Conservation (phyloP, 2,329 filamentous ascomycete genomes). For the Keithomyces neogunnii region DNA sequence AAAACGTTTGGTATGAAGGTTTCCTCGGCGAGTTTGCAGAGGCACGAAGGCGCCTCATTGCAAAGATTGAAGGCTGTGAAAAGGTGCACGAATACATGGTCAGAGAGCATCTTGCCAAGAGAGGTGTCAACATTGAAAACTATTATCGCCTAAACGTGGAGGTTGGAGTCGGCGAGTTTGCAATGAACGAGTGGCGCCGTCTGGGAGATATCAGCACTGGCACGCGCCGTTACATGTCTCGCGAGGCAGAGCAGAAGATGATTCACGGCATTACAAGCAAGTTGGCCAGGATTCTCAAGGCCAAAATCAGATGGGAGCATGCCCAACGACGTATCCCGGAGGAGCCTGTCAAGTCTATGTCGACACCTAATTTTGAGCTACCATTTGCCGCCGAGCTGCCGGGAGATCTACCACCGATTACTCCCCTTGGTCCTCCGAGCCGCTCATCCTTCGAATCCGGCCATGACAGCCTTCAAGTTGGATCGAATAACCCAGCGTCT, state of each 20-base stretch:
- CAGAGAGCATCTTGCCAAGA: constrained; percentile 64
- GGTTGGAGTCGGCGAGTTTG: constrained; percentile 91
- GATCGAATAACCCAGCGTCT: constrained; percentile 28
- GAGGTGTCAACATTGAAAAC: constrained; percentile 76
- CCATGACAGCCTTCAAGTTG: constrained; percentile 37
- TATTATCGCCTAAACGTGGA: constrained; percentile 98
- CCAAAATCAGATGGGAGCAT: constrained; percentile 59
- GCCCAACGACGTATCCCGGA: constrained; percentile 30
- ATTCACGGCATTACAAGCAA: constrained; percentile 70
- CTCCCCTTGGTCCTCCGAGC: constrained; percentile 30
- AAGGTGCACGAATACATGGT: constrained; percentile 81
- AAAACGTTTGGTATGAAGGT: constrained; percentile 84
- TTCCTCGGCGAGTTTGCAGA: constrained; percentile 92
- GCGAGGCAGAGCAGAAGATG: constrained; percentile 66
- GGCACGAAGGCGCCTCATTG: constrained; percentile 71
- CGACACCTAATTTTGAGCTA: constrained; percentile 29
- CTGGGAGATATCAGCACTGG: constrained; percentile 92
- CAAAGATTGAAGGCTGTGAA: constrained; percentile 94
- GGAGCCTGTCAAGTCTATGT: constrained; percentile 32
- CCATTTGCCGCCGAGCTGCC: constrained; percentile 51
- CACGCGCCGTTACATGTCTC: constrained; percentile 74
- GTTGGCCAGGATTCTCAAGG: constrained; percentile 73
- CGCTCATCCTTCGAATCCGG: constrained; percentile 51
- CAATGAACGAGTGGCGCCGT: constrained; percentile 96
- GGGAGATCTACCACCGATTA: constrained; percentile 43